Evolutionary conservation across 495 filamentous ascomycete genomes (phyloP), one percentile per base, ranked within the genome.

Genomic region (Neurospora sublineolata): DNA sequence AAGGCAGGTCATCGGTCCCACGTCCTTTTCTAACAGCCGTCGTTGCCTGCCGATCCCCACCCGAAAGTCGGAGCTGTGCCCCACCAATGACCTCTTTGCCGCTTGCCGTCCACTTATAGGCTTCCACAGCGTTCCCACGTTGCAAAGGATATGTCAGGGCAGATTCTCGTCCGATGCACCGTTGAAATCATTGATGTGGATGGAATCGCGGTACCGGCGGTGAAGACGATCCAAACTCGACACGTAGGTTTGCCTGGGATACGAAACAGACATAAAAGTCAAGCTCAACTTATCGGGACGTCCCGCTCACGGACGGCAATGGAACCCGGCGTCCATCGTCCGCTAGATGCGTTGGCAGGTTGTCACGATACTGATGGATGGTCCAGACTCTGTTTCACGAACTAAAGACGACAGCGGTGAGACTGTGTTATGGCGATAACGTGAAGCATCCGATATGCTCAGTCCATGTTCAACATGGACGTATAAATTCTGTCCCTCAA

Each of bases 51-150:
- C 7, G 14, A 36, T 18, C 67, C 27, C 71, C 71, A 72, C 42
- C 23, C 71, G 41, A 69, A 69, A 60, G 18, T 69, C 40, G 71
- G 67, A 72, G 38, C 58, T 67, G 30, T 38, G 36, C 69, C 69
- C 69, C 23, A 68, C 69, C 46, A 68, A 64, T 33, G 52, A 33
- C 20, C 44, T 52, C 44, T 46, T 46, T 52, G 44, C 44, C 46
- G 46, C 46, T 44, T 23, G 46, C 46, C 46, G 46, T 52, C 46
- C 46, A 52, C 46, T 27, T 52, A 52, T 11, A 52, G 46, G 46
- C 52, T 60, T 60, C 52, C 52, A 60, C 52, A 33, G 52, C 52
- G 52, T 64, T 60, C 52, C 52, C 23, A 60, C 52, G 52, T 60
- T 60, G 52, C 52, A 60, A 60, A 60, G 12, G 23, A 60, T 60